These are phyloP conservation scores for Pistacia integerrima DNA, from an alignment of 345 rosid species.

Conservation along the genomic window DNA sequence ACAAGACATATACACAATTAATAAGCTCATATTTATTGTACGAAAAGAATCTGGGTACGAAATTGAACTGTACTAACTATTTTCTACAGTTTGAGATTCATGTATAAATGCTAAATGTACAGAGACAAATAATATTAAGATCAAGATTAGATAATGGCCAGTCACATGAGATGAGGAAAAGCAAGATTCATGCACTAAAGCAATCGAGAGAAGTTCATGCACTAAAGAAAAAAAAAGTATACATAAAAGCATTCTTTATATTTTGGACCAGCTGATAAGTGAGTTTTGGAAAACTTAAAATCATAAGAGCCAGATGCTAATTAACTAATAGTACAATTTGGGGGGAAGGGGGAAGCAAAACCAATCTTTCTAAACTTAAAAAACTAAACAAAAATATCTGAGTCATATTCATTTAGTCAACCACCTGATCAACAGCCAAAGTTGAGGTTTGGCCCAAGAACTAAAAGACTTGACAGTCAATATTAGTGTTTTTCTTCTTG, in stretches of 20 bases:
- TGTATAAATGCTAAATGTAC: conserved; percentile 1
- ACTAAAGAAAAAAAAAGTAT: not conserved
- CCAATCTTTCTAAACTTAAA: not conserved
- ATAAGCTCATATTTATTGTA: not conserved
- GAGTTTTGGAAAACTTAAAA: not conserved
- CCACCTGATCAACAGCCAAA: conserved; percentile 3
- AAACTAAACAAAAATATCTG: not conserved
- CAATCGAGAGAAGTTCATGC: not conserved
- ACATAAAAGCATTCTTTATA: not conserved
- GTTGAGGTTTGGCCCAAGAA: not conserved
- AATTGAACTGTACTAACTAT: not conserved
- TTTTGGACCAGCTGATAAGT: not conserved
- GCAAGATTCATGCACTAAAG: not conserved
- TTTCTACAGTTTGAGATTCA: not conserved
- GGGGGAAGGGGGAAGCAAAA: not conserved
- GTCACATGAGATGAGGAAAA: not conserved
- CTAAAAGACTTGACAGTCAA: not conserved
- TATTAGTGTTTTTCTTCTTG: not conserved
- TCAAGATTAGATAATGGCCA: not conserved
- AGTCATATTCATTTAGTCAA: not conserved
- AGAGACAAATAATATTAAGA: not conserved
- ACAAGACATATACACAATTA: not conserved
- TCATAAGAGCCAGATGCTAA: not conserved
- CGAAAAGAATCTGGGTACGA: conserved; percentile 1
- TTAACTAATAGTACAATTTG: not conserved